A percentile compares a stretch with the other conserved stretches of the same genome.
phyloP scores from a whole-genome alignment of 768 basidiomycete species.

The Boletus speciosus region DNA sequence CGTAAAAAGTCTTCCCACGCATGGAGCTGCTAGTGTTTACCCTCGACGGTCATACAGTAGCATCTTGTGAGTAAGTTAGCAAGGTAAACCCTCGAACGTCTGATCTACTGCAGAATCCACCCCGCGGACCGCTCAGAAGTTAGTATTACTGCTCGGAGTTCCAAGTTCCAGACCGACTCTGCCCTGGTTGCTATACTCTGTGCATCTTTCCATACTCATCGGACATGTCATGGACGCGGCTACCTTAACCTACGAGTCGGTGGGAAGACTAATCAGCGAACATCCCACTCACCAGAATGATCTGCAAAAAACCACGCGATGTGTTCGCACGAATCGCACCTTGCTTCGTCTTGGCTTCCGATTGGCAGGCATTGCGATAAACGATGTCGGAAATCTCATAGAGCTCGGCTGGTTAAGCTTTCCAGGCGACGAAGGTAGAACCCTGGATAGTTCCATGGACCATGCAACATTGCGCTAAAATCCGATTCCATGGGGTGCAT shows the following conservation, averaged over 20 bases:
- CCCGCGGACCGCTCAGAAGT: not conserved
- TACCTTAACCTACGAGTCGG: not conserved
- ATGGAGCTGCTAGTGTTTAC: not conserved
- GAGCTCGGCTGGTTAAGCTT: not conserved
- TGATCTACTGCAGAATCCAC: not conserved
- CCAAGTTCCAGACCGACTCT: too few relatives aligned
- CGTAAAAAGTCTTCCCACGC: not conserved
- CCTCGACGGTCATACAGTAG: too few relatives aligned
- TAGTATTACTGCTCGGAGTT: not conserved
- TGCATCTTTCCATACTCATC: not conserved
- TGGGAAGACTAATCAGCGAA: not conserved
- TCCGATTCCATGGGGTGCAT: not conserved
- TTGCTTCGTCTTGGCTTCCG: too few relatives aligned
- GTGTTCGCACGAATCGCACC: not conserved
- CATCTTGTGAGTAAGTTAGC: not conserved
- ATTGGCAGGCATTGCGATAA: not conserved
- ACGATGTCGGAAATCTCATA: not conserved
- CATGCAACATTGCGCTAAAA: not conserved
- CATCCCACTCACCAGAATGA: not conserved
- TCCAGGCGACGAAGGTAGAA: not conserved
- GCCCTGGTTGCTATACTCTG: not conserved
- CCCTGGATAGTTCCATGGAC: not conserved
- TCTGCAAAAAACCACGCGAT: not conserved
- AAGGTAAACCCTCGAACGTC: not conserved
- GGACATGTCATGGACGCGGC: not conserved